Conservation (phyloP, 148 eudicot species). For the Chenopodium formosanum region DNA sequence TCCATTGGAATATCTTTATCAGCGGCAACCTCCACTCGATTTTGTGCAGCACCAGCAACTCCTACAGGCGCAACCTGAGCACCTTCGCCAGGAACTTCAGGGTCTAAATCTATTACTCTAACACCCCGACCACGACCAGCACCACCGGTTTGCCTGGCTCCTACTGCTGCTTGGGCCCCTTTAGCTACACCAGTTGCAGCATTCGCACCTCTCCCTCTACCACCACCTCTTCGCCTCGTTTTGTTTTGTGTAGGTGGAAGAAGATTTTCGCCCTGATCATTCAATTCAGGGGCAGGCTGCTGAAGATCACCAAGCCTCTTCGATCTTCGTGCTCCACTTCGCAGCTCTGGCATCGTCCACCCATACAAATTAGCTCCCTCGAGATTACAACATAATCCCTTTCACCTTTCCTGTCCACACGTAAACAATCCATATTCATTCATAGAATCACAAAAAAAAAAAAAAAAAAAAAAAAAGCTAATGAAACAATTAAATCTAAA, state of each 20-base stretch:
- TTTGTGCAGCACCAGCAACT: slow-evolving; percentile 51
- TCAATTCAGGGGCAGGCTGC: slow-evolving; percentile 66
- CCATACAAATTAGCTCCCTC: slow-evolving; percentile 73
- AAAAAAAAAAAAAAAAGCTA: neutral
- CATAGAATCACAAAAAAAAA: neutral
- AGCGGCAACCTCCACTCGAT: slow-evolving; percentile 59
- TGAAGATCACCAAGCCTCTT: slow-evolving; percentile 94
- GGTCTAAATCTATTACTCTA: slow-evolving; percentile 80
- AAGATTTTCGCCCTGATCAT: slow-evolving; percentile 56
- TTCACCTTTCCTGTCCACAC: slow-evolving; percentile 31
- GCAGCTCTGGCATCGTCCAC: slow-evolving; percentile 97
- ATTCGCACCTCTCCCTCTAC: slow-evolving; percentile 84
- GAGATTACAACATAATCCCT: slow-evolving; percentile 35
- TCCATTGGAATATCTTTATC: slow-evolving; percentile 77
- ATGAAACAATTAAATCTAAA: neutral
- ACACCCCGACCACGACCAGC: slow-evolving; percentile 87
- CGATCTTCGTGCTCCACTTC: slow-evolving; percentile 97
- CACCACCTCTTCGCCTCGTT: slow-evolving; percentile 77
- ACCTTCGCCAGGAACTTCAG: slow-evolving; percentile 65
- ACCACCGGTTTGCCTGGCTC: slow-evolving; percentile 61
- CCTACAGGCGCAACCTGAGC: slow-evolving; percentile 59
- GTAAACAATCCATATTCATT: slow-evolving; percentile 1
- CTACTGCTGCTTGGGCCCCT: slow-evolving; percentile 59
- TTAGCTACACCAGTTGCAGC: slow-evolving; percentile 56
- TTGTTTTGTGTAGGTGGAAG: slow-evolving; percentile 59